These are phyloP conservation scores for Patellaria atrata DNA, from an alignment of 495 filamentous ascomycete species.

Conservation along the genomic window DNA sequence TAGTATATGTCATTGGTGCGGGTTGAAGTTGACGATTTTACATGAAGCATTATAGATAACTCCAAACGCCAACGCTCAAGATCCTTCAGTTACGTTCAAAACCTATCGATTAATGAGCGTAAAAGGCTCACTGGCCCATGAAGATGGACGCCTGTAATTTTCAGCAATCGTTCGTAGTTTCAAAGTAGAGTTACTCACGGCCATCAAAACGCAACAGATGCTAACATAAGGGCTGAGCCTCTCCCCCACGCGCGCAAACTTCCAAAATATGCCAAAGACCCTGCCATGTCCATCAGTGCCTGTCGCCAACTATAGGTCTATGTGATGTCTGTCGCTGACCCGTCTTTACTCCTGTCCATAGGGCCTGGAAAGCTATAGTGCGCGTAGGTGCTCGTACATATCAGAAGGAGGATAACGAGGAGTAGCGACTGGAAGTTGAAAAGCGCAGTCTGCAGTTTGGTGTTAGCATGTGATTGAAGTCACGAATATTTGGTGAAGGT, in stretches of 20 bases:
- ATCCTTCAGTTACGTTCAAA: background rate
- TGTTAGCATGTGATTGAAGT: too few species aligned
- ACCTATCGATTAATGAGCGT: background rate
- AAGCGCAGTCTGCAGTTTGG: slow-evolving; percentile 57
- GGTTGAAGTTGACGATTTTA: too few species aligned
- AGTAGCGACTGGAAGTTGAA: slow-evolving; percentile 97
- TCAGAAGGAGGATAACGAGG: slow-evolving; percentile 81
- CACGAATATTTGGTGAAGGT: too few species aligned
- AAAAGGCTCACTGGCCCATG: slow-evolving; percentile 6
- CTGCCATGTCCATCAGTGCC: slow-evolving; percentile 28
- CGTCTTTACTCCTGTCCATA: slow-evolving; percentile 85
- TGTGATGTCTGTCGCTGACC: slow-evolving; percentile 35
- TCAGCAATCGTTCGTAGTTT: background rate
- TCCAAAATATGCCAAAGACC: slow-evolving; percentile 87
- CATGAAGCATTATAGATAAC: background rate
- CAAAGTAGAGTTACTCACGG: slow-evolving; percentile 45
- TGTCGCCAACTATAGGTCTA: background rate
- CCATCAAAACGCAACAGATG: slow-evolving; percentile 87
- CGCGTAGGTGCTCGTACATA: slow-evolving; percentile 88
- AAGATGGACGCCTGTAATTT: slow-evolving; percentile 8
- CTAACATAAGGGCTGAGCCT: slow-evolving; percentile 91
- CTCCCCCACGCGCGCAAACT: slow-evolving; percentile 87
- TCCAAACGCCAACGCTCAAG: background rate
- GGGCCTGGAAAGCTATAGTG: slow-evolving; percentile 82
- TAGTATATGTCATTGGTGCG: too few species aligned